Base-by-base conservation (phyloP, 2,329 filamentous ascomycete genomes). In the Xenoacremonium recifei region DNA sequence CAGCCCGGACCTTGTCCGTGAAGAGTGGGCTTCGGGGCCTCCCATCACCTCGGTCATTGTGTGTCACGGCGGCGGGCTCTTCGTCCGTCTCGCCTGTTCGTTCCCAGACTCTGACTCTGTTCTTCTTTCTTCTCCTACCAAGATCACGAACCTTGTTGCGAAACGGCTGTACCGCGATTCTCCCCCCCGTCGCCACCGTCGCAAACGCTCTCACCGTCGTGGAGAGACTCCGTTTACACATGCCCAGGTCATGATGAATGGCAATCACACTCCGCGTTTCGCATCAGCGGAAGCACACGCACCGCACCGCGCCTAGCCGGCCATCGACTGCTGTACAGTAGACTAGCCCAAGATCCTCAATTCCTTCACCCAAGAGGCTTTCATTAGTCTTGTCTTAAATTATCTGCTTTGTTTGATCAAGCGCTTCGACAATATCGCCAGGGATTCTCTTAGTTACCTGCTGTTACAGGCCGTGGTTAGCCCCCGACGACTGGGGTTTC, bases 401-500 rank as follows among this genome's bases (percentile, higher is more conserved):
- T 16, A 15, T 32, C 29, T 32, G n/a, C n/a, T n/a, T 15, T 34
- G 32, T 34, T 20, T 34, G 32, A 20, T 34, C 32, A 34, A 18
- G 32, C 32, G 32, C 32, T 18, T 15, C n/a, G 29, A 31, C 6
- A 15, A 31, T 6, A 15, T 31, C n/a, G 7, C n/a, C 6, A 31
- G 29, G 15, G 32, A 9, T 20, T 19, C 32, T n/a, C 11, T 20
- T 18, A 20, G 5, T 34, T 18, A 9, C 16, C 32, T 20, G 9
- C 32, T 44, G 44, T 56, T 43, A 49, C 49, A 54, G 44, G 44
- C 43, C 39, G 39, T 51, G 39, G 46, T 39, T 32, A 19, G 37
- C 45, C 54, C 72, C 67, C 64, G 64, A 75, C 71, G 57, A 58
- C 55, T 64, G 58, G 54, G 55, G 70, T 74, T 73, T 75, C 72